Base-by-base conservation (phyloP, 345 rosid genomes). In the Angophora floribunda region DNA sequence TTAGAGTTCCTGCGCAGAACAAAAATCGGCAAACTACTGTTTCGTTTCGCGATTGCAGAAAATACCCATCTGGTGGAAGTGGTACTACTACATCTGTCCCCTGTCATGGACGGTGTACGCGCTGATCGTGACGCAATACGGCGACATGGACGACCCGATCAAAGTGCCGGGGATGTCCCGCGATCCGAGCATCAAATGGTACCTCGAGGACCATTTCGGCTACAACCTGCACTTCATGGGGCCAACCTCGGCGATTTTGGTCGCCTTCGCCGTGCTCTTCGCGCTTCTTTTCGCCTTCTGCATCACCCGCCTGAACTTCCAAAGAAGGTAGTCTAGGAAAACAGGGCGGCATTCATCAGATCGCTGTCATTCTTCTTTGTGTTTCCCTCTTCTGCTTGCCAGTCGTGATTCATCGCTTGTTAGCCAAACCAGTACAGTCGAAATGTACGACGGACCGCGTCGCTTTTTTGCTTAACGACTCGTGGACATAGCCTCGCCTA, bases 31-130 rank as follows among this genome's bases (percentile, higher is more conserved):
- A 36, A 8, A 47, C 57, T 4, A 12, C 13, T 51, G 26, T 41
- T 36, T 9, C 30, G 41, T 45, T 89, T 9, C 26, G 13, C 16
- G 22, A 61, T 45, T 85, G 86, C 96, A 93, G 96, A 92, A 85
- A 89, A 93, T 94, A 59, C 96, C 94, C 15, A 88, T 87, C 70
- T 94, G 95, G 95, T 94, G 96, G 96, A 80, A 90, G 7, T 94
- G 96, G 96, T 93, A 92, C 89, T 93, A 91, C 86, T 92, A 91
- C 91, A 90, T 91, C 28, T 92, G 91, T 87, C 95, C 96, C 7
- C 85, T 89, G 36, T 91, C 94, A 8, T 93, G 96, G 96, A 94
- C 94, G 28, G 91, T 94, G 55, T 93, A 93, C 85, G 93, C 94
- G 11, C 57, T 93, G 86, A 92, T 94, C 15, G 90, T 91, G 84